Percentiles rank a stretch among this genome's conserved stretches.
Evolutionary conservation across 768 basidiomycete genomes (phyloP).

Genomic region (Termitomyces sp.): DNA sequence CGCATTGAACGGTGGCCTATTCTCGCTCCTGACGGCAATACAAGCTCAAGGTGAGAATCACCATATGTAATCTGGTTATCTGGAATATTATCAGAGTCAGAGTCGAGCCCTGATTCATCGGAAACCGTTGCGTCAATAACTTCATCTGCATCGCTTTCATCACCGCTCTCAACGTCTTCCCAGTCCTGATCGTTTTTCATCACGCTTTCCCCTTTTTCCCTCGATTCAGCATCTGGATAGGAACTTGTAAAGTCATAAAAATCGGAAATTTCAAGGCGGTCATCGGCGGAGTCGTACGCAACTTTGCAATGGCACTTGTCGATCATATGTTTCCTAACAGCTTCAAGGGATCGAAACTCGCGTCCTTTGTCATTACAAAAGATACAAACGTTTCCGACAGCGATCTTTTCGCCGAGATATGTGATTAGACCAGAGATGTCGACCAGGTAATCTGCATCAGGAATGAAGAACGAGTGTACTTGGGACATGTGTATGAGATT

Average conservation of each 20-base stretch:
- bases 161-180: constrained; percentile 36
- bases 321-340: constrained; percentile 91
- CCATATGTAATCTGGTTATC: constrained; percentile 66
- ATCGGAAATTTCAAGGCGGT: constrained; percentile 85
- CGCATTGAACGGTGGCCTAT: constrained; percentile 89
- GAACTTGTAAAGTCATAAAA: constrained; percentile 88
- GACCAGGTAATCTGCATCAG: constrained; percentile 86
- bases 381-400: constrained; percentile 89
- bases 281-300: constrained; percentile 76
- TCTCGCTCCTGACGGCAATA: constrained; percentile 87
- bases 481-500: constrained; percentile 86
- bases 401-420: constrained; percentile 91
- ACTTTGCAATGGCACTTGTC: constrained; percentile 98
- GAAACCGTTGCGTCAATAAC: constrained; percentile 33
- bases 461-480: constrained; percentile 91
- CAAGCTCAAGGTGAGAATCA: constrained; percentile 80
- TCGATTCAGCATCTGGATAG: constrained; percentile 51
- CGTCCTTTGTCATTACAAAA: constrained; percentile 80
- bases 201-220: constrained; percentile 20
- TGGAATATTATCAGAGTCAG: constrained; percentile 36
- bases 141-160: constrained; percentile 41
- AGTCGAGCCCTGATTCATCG: constrained; percentile 28
- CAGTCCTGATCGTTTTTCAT: constrained; percentile 19
- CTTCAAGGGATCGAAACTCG: constrained; percentile 81
- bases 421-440: constrained; percentile 77